Evolutionary conservation across 495 filamentous ascomycete genomes (phyloP).

Genomic region (Penicillium soppii): DNA sequence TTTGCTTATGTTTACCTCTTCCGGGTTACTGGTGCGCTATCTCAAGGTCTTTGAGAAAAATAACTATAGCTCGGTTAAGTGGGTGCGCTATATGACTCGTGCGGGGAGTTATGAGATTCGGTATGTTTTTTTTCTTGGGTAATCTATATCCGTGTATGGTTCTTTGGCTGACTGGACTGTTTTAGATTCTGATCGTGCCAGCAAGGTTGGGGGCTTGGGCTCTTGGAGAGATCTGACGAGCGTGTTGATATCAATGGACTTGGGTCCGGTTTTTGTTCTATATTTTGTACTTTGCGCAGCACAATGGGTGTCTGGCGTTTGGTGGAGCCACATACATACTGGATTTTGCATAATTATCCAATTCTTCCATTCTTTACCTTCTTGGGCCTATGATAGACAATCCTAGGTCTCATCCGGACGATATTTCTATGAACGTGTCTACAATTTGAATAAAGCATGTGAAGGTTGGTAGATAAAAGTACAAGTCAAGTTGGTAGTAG

Average conservation of each 20-base stretch:
- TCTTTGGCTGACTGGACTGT: neutral
- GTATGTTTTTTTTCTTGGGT: constrained; percentile 29
- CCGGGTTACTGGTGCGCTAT: constrained; percentile 88
- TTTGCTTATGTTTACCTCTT: constrained; percentile 96
- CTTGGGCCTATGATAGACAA: neutral
- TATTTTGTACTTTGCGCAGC: constrained; percentile 7
- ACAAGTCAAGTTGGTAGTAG: constrained; percentile 4
- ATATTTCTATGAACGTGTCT: no score
- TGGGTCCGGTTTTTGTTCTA: neutral
- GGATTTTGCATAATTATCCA: neutral
- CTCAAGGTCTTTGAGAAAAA: constrained; percentile 99
- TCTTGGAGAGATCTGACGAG: neutral
- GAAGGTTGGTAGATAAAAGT: neutral
- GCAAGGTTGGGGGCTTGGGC: neutral
- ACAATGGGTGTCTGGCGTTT: constrained; percentile 27
- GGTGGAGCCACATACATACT: constrained; percentile 21
- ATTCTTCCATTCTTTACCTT: neutral
- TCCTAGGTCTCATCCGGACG: neutral
- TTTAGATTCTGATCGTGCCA: constrained; percentile 10
- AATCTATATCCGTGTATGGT: neutral
- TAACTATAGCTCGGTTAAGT: constrained; percentile 98
- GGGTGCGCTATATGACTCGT: constrained; percentile 99
- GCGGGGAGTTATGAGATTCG: constrained; percentile 65
- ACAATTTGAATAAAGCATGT: no score
- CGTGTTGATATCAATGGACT: constrained; percentile 9